A percentile compares a stretch with the other conserved stretches of the same genome.
These are phyloP conservation scores for Leishmania mexicana DNA, from an alignment of 208 protist genomes.

Conservation along the genomic window DNA sequence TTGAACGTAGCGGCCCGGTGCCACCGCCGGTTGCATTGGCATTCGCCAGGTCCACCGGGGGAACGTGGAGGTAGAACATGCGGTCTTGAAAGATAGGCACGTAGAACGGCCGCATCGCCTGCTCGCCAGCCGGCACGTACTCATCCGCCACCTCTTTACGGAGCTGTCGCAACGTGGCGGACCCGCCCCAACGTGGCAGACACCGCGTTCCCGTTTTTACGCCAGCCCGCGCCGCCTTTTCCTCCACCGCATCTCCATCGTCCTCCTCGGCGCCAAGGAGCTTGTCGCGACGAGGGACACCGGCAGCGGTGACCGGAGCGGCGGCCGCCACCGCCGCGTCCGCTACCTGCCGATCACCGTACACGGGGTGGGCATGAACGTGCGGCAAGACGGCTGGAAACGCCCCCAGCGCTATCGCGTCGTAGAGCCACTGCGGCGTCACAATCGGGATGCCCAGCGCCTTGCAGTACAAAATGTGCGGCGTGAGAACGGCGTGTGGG, in stretches of 20 bases:
- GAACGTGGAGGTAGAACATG: slow-evolving; percentile 45
- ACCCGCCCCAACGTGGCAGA: neutral
- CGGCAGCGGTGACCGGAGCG: neutral
- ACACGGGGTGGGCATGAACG: slow-evolving; percentile 41
- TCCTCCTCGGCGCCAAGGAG: slow-evolving; percentile 7
- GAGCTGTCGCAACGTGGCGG: slow-evolving; percentile 15
- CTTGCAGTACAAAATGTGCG: slow-evolving; percentile 50
- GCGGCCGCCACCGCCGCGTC: neutral
- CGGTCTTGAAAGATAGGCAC: slow-evolving; percentile 58
- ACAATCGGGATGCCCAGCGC: slow-evolving; percentile 67
- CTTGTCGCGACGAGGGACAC: neutral
- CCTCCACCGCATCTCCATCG: neutral
- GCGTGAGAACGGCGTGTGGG: slow-evolving; percentile 41
- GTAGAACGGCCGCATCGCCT: slow-evolving; percentile 56
- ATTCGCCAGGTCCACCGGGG: slow-evolving; percentile 18
- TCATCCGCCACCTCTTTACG: slow-evolving; percentile 45
- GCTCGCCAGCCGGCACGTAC: slow-evolving; percentile 40
- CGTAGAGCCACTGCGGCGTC: slow-evolving; percentile 71
- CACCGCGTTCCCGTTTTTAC: neutral
- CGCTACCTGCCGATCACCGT: slow-evolving; percentile 12
- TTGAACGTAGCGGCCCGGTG: neutral
- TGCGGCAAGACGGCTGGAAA: slow-evolving; percentile 43
- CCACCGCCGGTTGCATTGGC: neutral
- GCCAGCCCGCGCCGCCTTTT: neutral
- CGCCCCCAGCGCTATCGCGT: slow-evolving; percentile 56